A percentile compares a stretch with the other conserved stretches of the same genome.
Evolutionary conservation across 768 basidiomycete species (phyloP).

Genomic region (Pholiota molesta): DNA sequence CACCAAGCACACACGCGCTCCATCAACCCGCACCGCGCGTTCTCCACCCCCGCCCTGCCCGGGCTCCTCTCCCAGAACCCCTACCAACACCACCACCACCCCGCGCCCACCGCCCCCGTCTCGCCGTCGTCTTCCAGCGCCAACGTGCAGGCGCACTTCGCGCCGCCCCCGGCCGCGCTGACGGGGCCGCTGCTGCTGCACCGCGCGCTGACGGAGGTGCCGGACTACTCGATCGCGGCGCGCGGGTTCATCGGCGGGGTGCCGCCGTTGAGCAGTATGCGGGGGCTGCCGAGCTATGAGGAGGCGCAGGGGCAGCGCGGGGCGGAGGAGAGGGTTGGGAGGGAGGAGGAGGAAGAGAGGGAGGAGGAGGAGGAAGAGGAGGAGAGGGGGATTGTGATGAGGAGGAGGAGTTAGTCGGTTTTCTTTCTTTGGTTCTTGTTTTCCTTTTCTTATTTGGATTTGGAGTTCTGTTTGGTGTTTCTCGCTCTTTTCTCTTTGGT

Average conservation of each 20-base stretch:
- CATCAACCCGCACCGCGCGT: not conserved
- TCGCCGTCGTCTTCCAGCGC: not conserved
- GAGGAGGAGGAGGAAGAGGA: not conserved
- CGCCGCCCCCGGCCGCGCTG: conserved; percentile 5
- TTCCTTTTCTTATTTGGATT: not conserved
- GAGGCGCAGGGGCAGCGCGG: conserved; percentile 44
- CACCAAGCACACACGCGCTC: not conserved
- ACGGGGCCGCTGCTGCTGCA: conserved; percentile 45
- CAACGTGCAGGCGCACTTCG: not conserved
- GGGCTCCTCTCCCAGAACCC: not conserved
- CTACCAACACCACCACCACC: not conserved
- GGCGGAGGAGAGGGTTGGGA: not conserved
- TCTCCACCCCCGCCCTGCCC: not conserved
- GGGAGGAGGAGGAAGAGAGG: not conserved
- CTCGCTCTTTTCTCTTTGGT: not conserved
- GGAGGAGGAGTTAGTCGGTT: not conserved
- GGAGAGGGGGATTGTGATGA: not conserved
- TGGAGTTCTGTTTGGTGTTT: not conserved
- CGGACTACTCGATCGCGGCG: conserved; percentile 83
- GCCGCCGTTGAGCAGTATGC: conserved; percentile 77
- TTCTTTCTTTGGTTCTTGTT: not conserved
- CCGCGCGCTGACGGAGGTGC: conserved; percentile 75
- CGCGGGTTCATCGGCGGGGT: conserved; percentile 91
- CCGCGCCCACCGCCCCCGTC: not conserved
- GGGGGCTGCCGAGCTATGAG: conserved; percentile 86